These are phyloP conservation scores for Colletotrichum spinosum DNA, from an alignment of 2,329 filamentous ascomycete genomes.

Conservation along the genomic window DNA sequence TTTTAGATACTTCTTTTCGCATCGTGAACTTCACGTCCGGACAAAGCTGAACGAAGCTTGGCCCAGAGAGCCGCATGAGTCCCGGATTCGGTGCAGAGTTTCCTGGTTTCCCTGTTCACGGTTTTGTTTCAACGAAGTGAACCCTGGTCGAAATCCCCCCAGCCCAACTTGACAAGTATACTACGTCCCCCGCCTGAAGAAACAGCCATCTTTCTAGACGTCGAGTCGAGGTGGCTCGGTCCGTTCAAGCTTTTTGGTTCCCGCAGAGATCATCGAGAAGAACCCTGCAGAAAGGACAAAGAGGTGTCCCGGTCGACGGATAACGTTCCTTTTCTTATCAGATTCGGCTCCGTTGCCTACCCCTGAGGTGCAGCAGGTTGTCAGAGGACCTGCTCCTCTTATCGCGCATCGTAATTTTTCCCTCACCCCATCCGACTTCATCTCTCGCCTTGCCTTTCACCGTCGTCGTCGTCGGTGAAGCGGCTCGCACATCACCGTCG, in stretches of 20 bases:
- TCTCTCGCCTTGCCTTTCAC: slow-evolving; percentile 20
- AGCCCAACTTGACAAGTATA: background rate
- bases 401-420: background rate
- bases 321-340: no score
- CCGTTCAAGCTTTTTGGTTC: background rate
- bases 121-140: slow-evolving; percentile 10
- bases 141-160: background rate
- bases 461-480: slow-evolving; percentile 16
- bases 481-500: background rate
- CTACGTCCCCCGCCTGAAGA: background rate
- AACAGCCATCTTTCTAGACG: background rate
- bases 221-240: slow-evolving; percentile 1
- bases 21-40: background rate
- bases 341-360: no score
- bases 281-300: background rate
- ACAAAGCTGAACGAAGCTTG: background rate
- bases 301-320: no score
- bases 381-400: background rate
- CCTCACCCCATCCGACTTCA: slow-evolving; percentile 4
- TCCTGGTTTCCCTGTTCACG: no score
- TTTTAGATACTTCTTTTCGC: background rate
- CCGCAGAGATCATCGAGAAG: background rate
- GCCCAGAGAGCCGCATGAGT: background rate
- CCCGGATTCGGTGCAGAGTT: background rate
- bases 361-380: background rate